These are phyloP conservation scores for Xylaria arbuscula DNA, from an alignment of 2,329 filamentous ascomycete genomes.

Conservation along the genomic window DNA sequence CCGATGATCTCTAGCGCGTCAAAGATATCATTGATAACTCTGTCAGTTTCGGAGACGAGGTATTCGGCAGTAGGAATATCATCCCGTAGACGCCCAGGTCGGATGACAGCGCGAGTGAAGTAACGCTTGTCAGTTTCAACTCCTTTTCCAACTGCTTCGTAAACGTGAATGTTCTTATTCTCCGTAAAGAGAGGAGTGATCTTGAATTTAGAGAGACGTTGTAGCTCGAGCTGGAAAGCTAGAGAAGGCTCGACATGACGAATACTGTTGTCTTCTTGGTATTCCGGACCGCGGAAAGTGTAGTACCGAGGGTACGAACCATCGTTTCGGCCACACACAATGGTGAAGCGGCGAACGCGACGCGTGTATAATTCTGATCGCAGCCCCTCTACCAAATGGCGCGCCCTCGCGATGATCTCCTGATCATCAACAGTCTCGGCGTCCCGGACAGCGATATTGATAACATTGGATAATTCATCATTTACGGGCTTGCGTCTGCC, in stretches of 20 bases:
- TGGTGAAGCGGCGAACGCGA: slow-evolving; percentile 88
- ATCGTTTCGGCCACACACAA: slow-evolving; percentile 95
- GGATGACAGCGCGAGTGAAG: slow-evolving; percentile 95
- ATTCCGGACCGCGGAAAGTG: slow-evolving; percentile 94
- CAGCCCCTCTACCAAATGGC: slow-evolving; percentile 79
- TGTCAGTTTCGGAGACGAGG: slow-evolving; percentile 95
- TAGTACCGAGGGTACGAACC: slow-evolving; percentile 97
- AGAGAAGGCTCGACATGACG: slow-evolving; percentile 96
- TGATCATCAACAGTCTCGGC: slow-evolving; percentile 84
- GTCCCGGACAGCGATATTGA: slow-evolving; percentile 92
- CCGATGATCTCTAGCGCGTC: slow-evolving; percentile 98
- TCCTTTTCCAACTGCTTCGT: slow-evolving; percentile 94
- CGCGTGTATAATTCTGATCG: slow-evolving; percentile 85
- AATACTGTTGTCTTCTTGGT: slow-evolving; percentile 92
- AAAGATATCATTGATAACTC: slow-evolving; percentile 96
- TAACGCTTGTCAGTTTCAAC: slow-evolving; percentile 98
- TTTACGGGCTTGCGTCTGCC: slow-evolving; percentile 76
- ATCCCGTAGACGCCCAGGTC: slow-evolving; percentile 91
- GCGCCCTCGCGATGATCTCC: slow-evolving; percentile 81
- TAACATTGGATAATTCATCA: slow-evolving; percentile 88
- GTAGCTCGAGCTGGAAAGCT: slow-evolving; percentile 98
- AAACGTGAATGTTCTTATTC: slow-evolving; percentile 99
- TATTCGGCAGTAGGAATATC: slow-evolving; percentile 99
- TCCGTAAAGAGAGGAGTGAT: slow-evolving; percentile 99
- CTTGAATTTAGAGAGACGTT: slow-evolving; percentile 93